phyloP scores from a whole-genome alignment of 2,329 filamentous ascomycete genomes.

The Sporothrix protearum region DNA sequence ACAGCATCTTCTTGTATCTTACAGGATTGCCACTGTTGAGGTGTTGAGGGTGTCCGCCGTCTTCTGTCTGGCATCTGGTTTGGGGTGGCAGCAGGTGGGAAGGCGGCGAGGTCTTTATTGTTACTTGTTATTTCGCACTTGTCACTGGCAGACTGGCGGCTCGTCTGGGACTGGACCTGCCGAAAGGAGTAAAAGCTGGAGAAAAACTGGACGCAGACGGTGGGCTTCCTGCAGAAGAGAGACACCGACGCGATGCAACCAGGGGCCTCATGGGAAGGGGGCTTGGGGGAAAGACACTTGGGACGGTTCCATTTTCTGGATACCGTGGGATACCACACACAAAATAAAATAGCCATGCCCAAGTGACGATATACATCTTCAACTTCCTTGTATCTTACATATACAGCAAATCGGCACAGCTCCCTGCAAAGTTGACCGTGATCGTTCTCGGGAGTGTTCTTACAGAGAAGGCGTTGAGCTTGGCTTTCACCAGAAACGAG shows the following conservation, averaged over 20 bases:
- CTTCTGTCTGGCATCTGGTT: neutral
- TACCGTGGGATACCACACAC: neutral
- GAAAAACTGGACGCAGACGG: neutral
- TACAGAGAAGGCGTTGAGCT: neutral
- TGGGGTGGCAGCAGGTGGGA: neutral
- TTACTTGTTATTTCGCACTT: neutral
- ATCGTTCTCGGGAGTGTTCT: neutral
- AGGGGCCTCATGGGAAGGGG: neutral
- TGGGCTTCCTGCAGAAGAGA: neutral
- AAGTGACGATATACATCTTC: neutral
- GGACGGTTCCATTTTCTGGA: neutral
- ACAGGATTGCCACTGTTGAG: neutral
- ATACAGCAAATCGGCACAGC: neutral
- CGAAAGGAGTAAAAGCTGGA: slow-evolving; percentile 1
- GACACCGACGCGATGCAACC: slow-evolving; percentile 7
- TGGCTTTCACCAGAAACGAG: neutral
- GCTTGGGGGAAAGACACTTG: too few species aligned
- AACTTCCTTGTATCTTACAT: too few species aligned
- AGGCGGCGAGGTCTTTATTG: neutral
- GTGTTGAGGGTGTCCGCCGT: neutral
- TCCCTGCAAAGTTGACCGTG: neutral
- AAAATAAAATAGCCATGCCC: neutral
- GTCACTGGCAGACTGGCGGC: neutral
- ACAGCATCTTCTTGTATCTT: neutral
- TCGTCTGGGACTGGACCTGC: neutral